Evolutionary conservation across 352 stramenopile species (phyloP).

Genomic region (Globisporangium solare): DNA sequence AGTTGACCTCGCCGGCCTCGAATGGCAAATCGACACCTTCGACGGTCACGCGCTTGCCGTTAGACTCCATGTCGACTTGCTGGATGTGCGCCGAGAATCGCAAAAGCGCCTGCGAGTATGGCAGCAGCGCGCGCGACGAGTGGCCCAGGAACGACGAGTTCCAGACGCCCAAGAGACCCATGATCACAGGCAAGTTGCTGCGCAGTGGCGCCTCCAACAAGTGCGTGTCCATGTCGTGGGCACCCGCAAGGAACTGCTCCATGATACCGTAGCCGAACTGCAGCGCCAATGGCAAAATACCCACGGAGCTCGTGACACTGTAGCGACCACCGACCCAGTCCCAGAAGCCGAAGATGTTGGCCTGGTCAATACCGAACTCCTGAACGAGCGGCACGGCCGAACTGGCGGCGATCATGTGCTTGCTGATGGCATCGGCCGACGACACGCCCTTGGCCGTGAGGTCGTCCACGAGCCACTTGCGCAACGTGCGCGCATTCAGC

Average conservation of each 20-base stretch:
- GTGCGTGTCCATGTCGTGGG: slow-evolving; percentile 97
- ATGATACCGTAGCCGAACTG: slow-evolving; percentile 94
- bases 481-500: slow-evolving; percentile 96
- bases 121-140: slow-evolving; percentile 87
- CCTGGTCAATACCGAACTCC: slow-evolving; percentile 92
- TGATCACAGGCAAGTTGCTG: slow-evolving; percentile 95
- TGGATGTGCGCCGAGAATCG: slow-evolving; percentile 97
- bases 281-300: slow-evolving; percentile 94
- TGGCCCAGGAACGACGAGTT: slow-evolving; percentile 98
- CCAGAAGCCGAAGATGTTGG: slow-evolving; percentile 98
- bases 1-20: slow-evolving; percentile 94
- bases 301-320: slow-evolving; percentile 96
- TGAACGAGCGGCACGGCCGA: slow-evolving; percentile 76
- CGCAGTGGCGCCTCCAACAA: slow-evolving; percentile 91
- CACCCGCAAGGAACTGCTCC: slow-evolving; percentile 92
- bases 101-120: slow-evolving; percentile 92
- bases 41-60: slow-evolving; percentile 96
- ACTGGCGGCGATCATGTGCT: slow-evolving; percentile 93
- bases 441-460: slow-evolving; percentile 79
- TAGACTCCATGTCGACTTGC: slow-evolving; percentile 99
- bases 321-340: slow-evolving; percentile 98
- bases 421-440: slow-evolving; percentile 86
- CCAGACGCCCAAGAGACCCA: slow-evolving; percentile 97
- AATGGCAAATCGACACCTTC: slow-evolving; percentile 94
- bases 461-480: slow-evolving; percentile 94